phyloP scores from a whole-genome alignment of 2,329 filamentous ascomycete genomes.

The Ophioceras dolichostomum region DNA sequence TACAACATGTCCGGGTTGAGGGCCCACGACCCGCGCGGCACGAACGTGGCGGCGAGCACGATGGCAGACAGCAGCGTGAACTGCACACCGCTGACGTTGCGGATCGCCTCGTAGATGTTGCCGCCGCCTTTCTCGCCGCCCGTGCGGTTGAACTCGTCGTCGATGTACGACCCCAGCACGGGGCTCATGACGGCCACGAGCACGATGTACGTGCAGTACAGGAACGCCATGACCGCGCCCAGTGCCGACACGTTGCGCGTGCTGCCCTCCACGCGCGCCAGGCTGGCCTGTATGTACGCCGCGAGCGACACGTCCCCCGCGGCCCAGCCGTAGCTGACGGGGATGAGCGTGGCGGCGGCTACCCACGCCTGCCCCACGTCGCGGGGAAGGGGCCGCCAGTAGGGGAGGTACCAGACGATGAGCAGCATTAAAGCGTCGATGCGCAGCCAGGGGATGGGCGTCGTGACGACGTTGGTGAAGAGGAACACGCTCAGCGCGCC shows the following conservation, averaged over 20 bases:
- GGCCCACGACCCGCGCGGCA: conserved; percentile 28
- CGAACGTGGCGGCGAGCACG: conserved; percentile 29
- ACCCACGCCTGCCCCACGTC: conserved; percentile 32
- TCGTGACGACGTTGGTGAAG: conserved; percentile 32
- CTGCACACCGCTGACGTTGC: conserved; percentile 31
- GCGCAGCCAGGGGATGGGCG: conserved; percentile 37
- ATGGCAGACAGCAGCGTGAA: conserved; percentile 28
- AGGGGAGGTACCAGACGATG: conserved; percentile 35
- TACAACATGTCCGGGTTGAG: conserved; percentile 30
- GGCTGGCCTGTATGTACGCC: conserved; percentile 36
- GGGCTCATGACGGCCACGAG: conserved; percentile 6
- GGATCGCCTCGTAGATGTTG: conserved; percentile 22
- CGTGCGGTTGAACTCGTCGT: conserved; percentile 21
- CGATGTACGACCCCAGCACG: conserved; percentile 31
- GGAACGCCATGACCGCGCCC: conserved; percentile 37
- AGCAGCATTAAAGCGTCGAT: conserved; percentile 31
- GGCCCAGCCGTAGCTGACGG: conserved; percentile 36
- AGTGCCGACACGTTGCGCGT: conserved; percentile 32
- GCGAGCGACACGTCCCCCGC: conserved; percentile 36
- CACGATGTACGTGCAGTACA: conserved; percentile 36
- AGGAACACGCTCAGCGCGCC: conserved; percentile 35
- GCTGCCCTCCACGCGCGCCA: conserved; percentile 29
- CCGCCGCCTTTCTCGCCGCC: conserved; percentile 15
- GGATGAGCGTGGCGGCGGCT: conserved; percentile 30
- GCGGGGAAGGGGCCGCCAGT: conserved; percentile 25